Evolutionary conservation across 1,284 basidiomycete genomes (phyloP).

Genomic region (Schizophyllum commune): DNA sequence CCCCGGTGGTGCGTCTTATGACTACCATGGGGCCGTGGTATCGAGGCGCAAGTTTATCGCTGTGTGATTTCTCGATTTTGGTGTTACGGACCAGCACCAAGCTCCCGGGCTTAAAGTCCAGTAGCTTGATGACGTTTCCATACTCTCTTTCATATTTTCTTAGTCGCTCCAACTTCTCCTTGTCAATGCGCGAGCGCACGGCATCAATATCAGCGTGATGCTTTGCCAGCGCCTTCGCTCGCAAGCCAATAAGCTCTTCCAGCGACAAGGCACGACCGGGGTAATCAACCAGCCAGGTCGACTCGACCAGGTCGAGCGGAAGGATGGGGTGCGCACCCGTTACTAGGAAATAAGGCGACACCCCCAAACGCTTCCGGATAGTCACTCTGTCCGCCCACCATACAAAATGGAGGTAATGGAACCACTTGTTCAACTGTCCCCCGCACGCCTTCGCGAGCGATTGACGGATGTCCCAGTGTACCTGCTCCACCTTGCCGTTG

Average conservation of each 20-base stretch:
- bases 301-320: conserved; percentile 31
- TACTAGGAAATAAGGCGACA: conserved; percentile 27
- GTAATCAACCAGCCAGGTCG: conserved; percentile 24
- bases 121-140: conserved; percentile 19
- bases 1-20: conserved; percentile 19
- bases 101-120: conserved; percentile 24
- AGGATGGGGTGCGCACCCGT: no score
- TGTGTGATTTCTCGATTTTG: conserved; percentile 22
- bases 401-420: conserved; percentile 15
- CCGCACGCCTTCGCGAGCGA: conserved; percentile 27
- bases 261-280: conserved; percentile 16
- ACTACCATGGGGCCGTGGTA: no score
- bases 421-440: conserved; percentile 26
- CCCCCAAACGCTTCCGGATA: conserved; percentile 3
- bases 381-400: conserved; percentile 30
- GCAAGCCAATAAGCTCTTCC: conserved; percentile 16
- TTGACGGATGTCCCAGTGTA: conserved; percentile 27
- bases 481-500: conserved; percentile 30
- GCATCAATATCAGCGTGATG: conserved; percentile 13
- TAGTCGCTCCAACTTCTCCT: no score
- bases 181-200: no score
- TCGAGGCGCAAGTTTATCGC: conserved; percentile 25
- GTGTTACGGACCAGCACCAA: conserved; percentile 30
- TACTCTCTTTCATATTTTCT: no score
- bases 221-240: conserved; percentile 19